Percentiles rank a stretch among this genome's conserved stretches.
Evolutionary conservation across 2,329 filamentous ascomycete genomes (phyloP).

Genomic region (Alternaria rosae): DNA sequence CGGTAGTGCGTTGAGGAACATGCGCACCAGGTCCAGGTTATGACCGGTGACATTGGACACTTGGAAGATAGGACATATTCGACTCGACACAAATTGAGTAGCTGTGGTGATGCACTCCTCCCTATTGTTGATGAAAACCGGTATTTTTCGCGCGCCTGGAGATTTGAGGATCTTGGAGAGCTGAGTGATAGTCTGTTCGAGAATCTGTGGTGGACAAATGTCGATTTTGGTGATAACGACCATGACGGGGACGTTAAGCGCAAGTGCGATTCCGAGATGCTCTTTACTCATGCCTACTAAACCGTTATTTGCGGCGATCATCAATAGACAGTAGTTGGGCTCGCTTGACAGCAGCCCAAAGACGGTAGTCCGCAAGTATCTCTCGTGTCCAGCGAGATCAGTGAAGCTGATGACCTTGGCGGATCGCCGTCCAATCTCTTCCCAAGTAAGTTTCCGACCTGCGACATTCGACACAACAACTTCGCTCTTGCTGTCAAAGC

Average conservation of each 20-base stretch:
- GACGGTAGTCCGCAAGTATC: constrained; percentile 93
- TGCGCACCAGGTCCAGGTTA: constrained; percentile 86
- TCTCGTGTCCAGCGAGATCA: constrained; percentile 93
- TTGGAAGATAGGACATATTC: constrained; percentile 97
- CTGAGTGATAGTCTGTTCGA: constrained; percentile 91
- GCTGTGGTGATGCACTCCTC: constrained; percentile 95
- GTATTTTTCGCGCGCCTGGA: constrained; percentile 91
- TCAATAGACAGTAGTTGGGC: constrained; percentile 95
- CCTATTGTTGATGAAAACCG: constrained; percentile 89
- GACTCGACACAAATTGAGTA: constrained; percentile 91
- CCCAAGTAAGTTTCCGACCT: constrained; percentile 90
- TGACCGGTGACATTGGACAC: constrained; percentile 97
- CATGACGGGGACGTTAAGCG: constrained; percentile 96
- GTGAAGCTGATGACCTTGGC: constrained; percentile 97
- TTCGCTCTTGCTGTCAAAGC: constrained; percentile 86
- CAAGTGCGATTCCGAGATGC: constrained; percentile 91
- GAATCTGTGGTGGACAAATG: constrained; percentile 93
- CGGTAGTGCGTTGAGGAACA: constrained; percentile 93
- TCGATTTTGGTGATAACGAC: constrained; percentile 98
- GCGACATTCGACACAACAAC: constrained; percentile 83
- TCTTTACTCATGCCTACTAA: constrained; percentile 98
- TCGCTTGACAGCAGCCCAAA: constrained; percentile 94
- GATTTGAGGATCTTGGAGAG: constrained; percentile 93
- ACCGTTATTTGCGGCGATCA: constrained; percentile 98
- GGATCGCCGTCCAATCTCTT: constrained; percentile 93